Evolutionary conservation across 495 filamentous ascomycete species (phyloP).

Genomic region (Penicillium flavigenum): DNA sequence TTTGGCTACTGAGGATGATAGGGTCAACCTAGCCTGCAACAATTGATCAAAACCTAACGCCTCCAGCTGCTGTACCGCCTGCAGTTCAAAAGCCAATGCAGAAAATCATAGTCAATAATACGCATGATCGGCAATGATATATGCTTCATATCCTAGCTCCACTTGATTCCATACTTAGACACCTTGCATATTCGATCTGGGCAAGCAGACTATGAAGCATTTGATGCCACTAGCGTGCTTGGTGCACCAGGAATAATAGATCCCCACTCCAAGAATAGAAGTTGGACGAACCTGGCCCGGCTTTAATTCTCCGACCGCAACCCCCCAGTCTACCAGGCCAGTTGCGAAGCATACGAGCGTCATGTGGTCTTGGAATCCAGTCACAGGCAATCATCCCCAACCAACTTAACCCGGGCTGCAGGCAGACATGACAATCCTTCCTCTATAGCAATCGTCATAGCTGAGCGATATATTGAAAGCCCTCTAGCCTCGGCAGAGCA

Average conservation of each 20-base stretch:
- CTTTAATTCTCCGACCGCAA: slow-evolving; percentile 25
- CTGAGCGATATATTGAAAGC: slow-evolving; percentile 8
- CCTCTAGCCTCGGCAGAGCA: slow-evolving; percentile 20
- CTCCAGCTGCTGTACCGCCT: slow-evolving; percentile 20
- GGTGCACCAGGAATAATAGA: background rate
- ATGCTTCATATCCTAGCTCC: background rate
- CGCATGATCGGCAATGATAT: slow-evolving; percentile 11
- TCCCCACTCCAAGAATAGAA: background rate
- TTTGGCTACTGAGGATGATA: slow-evolving; percentile 5
- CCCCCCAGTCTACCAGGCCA: slow-evolving; percentile 17
- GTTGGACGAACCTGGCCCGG: slow-evolving; percentile 9
- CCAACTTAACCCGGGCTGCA: background rate
- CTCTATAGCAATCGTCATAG: slow-evolving; percentile 1
- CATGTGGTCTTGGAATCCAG: slow-evolving; percentile 21
- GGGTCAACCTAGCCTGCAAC: background rate
- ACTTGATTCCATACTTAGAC: background rate
- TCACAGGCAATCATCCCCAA: slow-evolving; percentile 10
- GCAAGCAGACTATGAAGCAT: background rate
- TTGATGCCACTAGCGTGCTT: background rate
- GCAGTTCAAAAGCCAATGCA: slow-evolving; percentile 21
- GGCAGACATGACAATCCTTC: background rate
- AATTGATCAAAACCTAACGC: slow-evolving; percentile 13
- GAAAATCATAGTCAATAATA: slow-evolving; percentile 7
- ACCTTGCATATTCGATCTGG: background rate
- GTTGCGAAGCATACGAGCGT: slow-evolving; percentile 24